Evolutionary conservation across 164 flowering plant genomes (phyloP).

Genomic region (Brasenia schreberi): DNA sequence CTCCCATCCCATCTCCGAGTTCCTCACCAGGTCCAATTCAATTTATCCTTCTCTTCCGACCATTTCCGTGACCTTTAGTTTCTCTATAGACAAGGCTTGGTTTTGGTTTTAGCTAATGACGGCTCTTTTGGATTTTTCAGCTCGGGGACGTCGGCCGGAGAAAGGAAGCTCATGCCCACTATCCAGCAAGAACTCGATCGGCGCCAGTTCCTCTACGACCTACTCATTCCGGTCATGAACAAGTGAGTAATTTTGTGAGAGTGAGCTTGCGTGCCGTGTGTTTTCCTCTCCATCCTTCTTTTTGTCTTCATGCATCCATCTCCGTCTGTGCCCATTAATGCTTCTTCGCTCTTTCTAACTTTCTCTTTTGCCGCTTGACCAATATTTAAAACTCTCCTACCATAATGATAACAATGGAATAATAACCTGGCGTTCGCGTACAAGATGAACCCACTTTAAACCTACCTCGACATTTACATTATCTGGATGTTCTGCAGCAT

Average conservation of each 20-base stretch:
- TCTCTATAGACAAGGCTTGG: background rate
- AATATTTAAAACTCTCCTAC: no score
- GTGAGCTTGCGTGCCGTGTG: background rate
- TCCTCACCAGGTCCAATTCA: conserved; percentile 23
- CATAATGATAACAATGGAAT: no score
- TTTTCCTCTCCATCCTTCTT: background rate
- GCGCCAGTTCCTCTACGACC: conserved; percentile 25
- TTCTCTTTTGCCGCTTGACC: no score
- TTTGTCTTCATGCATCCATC: no score
- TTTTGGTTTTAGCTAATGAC: background rate
- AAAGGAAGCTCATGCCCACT: conserved; percentile 32
- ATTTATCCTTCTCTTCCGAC: background rate
- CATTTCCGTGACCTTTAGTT: background rate
- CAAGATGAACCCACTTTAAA: no score
- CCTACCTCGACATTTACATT: no score
- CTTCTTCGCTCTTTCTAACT: no score
- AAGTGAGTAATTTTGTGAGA: conserved; percentile 10
- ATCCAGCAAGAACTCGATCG: conserved; percentile 29
- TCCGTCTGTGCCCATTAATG: no score
- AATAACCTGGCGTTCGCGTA: no score
- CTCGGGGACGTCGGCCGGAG: conserved; percentile 38
- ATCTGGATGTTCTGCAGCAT: no score
- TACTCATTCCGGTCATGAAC: conserved; percentile 37
- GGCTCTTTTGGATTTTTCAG: conserved; percentile 8
- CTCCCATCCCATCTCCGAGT: conserved; percentile 29